Evolutionary conservation across 352 stramenopile genomes (phyloP).

Genomic region (Pythium coloratum): DNA sequence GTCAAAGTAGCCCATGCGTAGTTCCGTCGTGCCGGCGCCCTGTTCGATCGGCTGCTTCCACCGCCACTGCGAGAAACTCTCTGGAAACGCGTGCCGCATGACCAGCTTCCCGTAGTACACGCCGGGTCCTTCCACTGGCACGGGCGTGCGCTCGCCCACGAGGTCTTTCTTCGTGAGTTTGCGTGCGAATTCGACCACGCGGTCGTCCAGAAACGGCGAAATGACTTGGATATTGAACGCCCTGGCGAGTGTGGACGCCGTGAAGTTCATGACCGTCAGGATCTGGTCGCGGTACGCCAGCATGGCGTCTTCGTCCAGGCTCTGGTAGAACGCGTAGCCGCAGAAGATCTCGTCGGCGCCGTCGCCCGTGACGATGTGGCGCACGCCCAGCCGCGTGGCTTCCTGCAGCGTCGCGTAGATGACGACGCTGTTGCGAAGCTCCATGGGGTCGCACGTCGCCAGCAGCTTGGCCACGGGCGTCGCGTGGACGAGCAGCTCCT

Average conservation of each 20-base stretch:
- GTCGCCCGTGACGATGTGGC: slow-evolving; percentile 77
- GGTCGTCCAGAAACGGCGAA: slow-evolving; percentile 74
- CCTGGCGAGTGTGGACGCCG: slow-evolving; percentile 59
- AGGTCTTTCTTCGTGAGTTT: slow-evolving; percentile 55
- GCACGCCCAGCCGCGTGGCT: slow-evolving; percentile 52
- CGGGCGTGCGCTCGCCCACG: slow-evolving; percentile 61
- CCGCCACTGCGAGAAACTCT: slow-evolving; percentile 83
- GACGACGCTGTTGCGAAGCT: slow-evolving; percentile 84
- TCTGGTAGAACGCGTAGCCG: slow-evolving; percentile 86
- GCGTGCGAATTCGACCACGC: slow-evolving; percentile 71
- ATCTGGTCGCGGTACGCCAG: slow-evolving; percentile 75
- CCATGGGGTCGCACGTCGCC: slow-evolving; percentile 82
- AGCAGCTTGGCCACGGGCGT: slow-evolving; percentile 48
- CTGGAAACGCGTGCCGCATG: slow-evolving; percentile 82
- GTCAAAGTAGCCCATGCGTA: slow-evolving; percentile 70
- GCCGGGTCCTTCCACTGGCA: slow-evolving; percentile 47
- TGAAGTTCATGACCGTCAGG: slow-evolving; percentile 82
- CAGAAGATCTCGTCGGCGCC: slow-evolving; percentile 88
- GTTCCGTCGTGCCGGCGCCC: slow-evolving; percentile 68
- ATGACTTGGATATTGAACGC: slow-evolving; percentile 66
- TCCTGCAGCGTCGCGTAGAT: slow-evolving; percentile 73
- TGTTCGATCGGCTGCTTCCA: slow-evolving; percentile 88
- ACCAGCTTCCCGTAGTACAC: slow-evolving; percentile 76
- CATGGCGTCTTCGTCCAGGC: slow-evolving; percentile 54
- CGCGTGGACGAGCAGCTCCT: slow-evolving; percentile 51